phyloP scores from a whole-genome alignment of 2,329 filamentous ascomycete species.

The Aspergillus sp. region DNA sequence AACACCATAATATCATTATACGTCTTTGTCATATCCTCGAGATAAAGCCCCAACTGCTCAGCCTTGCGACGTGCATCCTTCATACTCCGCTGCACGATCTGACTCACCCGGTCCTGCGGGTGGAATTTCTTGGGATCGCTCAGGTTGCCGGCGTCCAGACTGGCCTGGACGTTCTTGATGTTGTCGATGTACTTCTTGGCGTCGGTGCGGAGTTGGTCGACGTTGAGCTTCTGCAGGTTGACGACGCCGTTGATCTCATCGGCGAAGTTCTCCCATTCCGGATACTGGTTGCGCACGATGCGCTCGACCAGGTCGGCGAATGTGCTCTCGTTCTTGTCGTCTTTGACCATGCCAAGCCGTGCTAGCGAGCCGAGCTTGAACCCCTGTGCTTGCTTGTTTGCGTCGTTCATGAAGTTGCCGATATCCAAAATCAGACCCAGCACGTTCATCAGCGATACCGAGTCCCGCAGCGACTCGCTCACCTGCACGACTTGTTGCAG shows the following conservation, averaged over 20 bases:
- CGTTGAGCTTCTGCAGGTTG: slow-evolving; percentile 78
- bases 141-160: slow-evolving; percentile 84
- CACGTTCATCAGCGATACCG: slow-evolving; percentile 89
- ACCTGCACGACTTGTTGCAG: slow-evolving; percentile 78
- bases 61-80: slow-evolving; percentile 94
- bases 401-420: slow-evolving; percentile 99
- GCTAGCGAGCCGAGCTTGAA: slow-evolving; percentile 96
- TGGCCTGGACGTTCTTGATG: slow-evolving; percentile 85
- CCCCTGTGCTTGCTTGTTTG: slow-evolving; percentile 93
- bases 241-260: slow-evolving; percentile 77
- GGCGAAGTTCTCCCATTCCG: slow-evolving; percentile 84
- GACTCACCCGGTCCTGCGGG: slow-evolving; percentile 86
- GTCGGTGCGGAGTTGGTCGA: slow-evolving; percentile 81
- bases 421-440: slow-evolving; percentile 93
- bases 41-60: slow-evolving; percentile 86
- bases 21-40: slow-evolving; percentile 83
- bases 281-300: slow-evolving; percentile 92
- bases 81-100: slow-evolving; percentile 87
- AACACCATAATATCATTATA: slow-evolving; percentile 96
- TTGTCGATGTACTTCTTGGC: slow-evolving; percentile 91
- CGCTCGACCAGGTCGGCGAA: slow-evolving; percentile 93
- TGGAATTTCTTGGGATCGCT: slow-evolving; percentile 98
- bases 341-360: slow-evolving; percentile 93
- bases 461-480: slow-evolving; percentile 82
- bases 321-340: slow-evolving; percentile 96